These are phyloP conservation scores for Podospora appendiculata DNA, from an alignment of 495 filamentous ascomycete genomes.

Conservation along the genomic window DNA sequence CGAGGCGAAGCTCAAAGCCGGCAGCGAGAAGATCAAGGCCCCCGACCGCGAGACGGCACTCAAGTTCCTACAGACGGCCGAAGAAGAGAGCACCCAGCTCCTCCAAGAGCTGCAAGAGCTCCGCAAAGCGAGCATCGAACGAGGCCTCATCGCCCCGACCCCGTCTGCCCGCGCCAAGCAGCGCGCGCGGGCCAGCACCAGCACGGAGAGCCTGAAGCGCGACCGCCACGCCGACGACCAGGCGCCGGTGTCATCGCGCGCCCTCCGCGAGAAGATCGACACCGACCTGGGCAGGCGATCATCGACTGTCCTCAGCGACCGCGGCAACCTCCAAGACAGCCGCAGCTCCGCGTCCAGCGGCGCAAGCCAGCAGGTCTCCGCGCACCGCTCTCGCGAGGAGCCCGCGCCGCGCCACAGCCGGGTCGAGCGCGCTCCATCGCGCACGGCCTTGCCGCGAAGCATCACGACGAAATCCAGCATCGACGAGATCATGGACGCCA, in stretches of 20 bases:
- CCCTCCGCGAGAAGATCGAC: conserved; percentile 22
- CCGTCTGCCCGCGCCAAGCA: not conserved
- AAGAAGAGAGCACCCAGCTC: conserved; percentile 11
- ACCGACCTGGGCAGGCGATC: conserved; percentile 13
- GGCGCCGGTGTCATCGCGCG: conserved; percentile 16
- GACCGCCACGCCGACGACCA: conserved; percentile 11
- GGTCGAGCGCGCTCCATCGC: not conserved
- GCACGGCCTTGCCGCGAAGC: not conserved
- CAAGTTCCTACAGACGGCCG: conserved; percentile 12
- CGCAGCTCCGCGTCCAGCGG: conserved; percentile 16
- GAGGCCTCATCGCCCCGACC: conserved; percentile 2
- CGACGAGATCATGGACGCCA: not conserved
- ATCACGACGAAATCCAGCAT: not conserved
- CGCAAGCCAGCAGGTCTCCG: not conserved
- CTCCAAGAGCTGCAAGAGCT: conserved; percentile 14
- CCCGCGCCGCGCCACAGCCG: not conserved
- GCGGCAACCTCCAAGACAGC: conserved; percentile 21
- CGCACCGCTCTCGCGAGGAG: conserved; percentile 3
- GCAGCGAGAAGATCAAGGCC: conserved; percentile 6
- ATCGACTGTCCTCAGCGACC: conserved; percentile 14
- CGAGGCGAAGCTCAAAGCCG: conserved; percentile 13
- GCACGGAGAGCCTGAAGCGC: conserved; percentile 5
- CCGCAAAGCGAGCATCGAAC: conserved; percentile 7
- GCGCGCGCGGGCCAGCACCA: conserved; percentile 2
- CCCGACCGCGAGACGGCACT: conserved; percentile 9